Base-by-base conservation (phyloP, 2,329 filamentous ascomycete species). In the Tympanopsis confertula region DNA sequence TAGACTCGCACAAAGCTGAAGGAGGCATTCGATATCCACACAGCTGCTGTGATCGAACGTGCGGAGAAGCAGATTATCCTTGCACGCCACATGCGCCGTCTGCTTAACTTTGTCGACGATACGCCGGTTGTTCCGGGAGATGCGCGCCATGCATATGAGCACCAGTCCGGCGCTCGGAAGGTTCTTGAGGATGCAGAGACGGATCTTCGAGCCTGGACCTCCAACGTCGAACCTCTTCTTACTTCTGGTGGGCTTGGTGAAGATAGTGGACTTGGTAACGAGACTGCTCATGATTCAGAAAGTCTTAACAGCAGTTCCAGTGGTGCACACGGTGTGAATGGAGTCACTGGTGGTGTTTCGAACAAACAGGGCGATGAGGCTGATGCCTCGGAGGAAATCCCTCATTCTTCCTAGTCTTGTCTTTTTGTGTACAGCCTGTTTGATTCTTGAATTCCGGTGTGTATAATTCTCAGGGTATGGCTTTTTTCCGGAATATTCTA, bases 21-120 rank as follows among this genome's bases (percentile, higher is more conserved):
- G 61, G 77, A 84, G 55, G 79, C 81, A 12, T 84, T 77, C 50
- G 78, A 81, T 47, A 50, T 79, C 30, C 77, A 85, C 48, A 71
- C 81, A 39, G 76, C 78, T 3, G 78, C 78, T 30, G 73, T 78
- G 13, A 81, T 85, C 46, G 81, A 85, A 57, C 74, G 79, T 29
- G 78, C 77, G 5, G 81, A 85, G 61, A 85, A 85, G 57, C 81
- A 85, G 52, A 74, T 79, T 45, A 72, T 85, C 38, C 65, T 85
- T 17, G 80, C 81, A 29, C 74, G 72, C 36, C 78, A 84, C 49
- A 78, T 76, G 19, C 74, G 78, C 38, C 69, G 74, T 32, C 63
- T 86, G 28, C 54, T 86, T 40, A 77, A 77, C 51, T 63, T 80
- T 20, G 66, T 86, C 19, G 80, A 86, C 46, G 81, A 85, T 49